These are phyloP conservation scores for Lanzia echinophila DNA, from an alignment of 2,329 filamentous ascomycete genomes.

Conservation along the genomic window DNA sequence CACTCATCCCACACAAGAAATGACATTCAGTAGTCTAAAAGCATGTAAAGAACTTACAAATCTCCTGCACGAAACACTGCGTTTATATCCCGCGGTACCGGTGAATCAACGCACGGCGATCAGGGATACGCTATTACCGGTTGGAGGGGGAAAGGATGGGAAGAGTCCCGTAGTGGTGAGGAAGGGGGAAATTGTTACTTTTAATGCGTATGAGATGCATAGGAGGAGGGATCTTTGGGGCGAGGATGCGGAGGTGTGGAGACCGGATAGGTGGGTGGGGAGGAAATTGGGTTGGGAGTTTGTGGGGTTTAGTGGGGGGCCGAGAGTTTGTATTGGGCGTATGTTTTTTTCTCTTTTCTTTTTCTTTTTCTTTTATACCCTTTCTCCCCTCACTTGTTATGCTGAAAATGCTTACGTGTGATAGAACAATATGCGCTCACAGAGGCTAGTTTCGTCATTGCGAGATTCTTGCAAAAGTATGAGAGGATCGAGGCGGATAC, in stretches of 20 bases:
- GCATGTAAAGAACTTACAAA: conserved; percentile 20
- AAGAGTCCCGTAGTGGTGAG: conserved; percentile 26
- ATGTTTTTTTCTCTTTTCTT: conserved; percentile 24
- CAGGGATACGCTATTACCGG: conserved; percentile 27
- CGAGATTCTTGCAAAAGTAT: conserved; percentile 28
- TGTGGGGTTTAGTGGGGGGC: conserved; percentile 66
- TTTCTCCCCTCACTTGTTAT: neutral
- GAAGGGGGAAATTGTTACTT: conserved; percentile 25
- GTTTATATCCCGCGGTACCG: conserved; percentile 30
- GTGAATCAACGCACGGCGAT: conserved; percentile 25
- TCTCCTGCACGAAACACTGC: conserved; percentile 23
- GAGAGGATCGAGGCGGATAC: conserved; percentile 20
- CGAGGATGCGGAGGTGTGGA: conserved; percentile 60
- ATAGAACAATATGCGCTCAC: conserved; percentile 30
- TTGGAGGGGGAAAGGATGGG: conserved; percentile 29
- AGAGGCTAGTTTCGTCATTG: conserved; percentile 29
- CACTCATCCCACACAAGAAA: conserved; percentile 10
- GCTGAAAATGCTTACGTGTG: neutral
- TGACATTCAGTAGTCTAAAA: conserved; percentile 22
- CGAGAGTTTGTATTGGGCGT: conserved; percentile 61
- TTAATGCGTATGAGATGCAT: conserved; percentile 28
- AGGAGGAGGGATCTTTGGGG: conserved; percentile 59
- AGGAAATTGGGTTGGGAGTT: conserved; percentile 64
- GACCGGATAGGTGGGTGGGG: conserved; percentile 66
- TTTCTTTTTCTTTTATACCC: neutral